Conservation (phyloP, 108 stramenopile genomes). For the Parmales sp. region DNA sequence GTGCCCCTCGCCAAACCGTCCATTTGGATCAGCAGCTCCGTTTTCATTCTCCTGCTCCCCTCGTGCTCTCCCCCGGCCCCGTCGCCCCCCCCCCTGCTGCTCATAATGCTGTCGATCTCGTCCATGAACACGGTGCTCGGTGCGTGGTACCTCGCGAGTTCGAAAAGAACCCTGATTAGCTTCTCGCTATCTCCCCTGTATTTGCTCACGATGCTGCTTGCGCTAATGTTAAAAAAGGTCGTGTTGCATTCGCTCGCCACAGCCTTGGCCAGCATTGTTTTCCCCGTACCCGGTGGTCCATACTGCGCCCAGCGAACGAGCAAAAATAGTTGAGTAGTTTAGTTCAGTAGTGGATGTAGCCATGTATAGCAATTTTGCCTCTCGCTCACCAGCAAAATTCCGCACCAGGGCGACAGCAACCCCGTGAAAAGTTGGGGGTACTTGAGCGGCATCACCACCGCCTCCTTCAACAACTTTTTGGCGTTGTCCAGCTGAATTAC, state of each 20-base stretch:
- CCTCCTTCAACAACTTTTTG: constrained; percentile 51
- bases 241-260: constrained; percentile 60
- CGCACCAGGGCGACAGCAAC: constrained; percentile 54
- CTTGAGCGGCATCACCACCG: constrained; percentile 45
- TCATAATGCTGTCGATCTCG: constrained; percentile 66
- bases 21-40: constrained; percentile 76
- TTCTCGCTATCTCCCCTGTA: constrained; percentile 28
- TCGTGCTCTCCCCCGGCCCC: constrained; percentile 57
- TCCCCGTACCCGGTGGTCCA: constrained; percentile 67
- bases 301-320: too few relatives aligned
- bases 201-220: constrained; percentile 50
- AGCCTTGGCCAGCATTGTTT: constrained; percentile 73
- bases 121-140: constrained; percentile 68
- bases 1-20: constrained; percentile 35
- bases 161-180: constrained; percentile 70
- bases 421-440: constrained; percentile 64
- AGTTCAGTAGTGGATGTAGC: too few relatives aligned
- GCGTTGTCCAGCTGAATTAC: constrained; percentile 40
- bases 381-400: constrained; percentile 61
- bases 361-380: too few relatives aligned
- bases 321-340: too few relatives aligned
- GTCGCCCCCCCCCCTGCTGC: constrained; percentile 34
- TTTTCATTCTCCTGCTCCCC: constrained; percentile 65
- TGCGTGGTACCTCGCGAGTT: constrained; percentile 50
- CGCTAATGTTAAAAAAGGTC: constrained; percentile 56